Conservation (phyloP, 768 basidiomycete species). For the Lactifluus subvellereus region DNA sequence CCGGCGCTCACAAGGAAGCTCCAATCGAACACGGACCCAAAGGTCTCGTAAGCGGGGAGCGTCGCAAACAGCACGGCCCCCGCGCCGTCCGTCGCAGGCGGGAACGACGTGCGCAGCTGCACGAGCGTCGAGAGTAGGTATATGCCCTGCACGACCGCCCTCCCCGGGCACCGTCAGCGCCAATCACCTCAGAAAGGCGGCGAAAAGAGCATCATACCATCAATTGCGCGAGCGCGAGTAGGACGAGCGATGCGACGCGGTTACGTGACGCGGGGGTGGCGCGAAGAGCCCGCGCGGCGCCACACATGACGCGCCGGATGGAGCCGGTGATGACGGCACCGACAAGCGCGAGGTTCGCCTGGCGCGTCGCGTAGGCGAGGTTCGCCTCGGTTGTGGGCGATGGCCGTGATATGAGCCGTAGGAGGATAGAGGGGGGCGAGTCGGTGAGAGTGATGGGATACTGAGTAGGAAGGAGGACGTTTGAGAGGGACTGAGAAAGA, state of each 20-base stretch:
- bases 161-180: neutral
- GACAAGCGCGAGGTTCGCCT: conserved; percentile 62
- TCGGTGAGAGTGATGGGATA: conserved; percentile 21
- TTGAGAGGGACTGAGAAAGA: conserved; percentile 41
- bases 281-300: conserved; percentile 51
- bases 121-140: conserved; percentile 80
- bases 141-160: conserved; percentile 47
- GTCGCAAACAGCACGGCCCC: conserved; percentile 57
- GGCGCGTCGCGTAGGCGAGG: conserved; percentile 42
- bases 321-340: conserved; percentile 73
- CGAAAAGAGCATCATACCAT: conserved; percentile 48
- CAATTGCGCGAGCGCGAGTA: conserved; percentile 72
- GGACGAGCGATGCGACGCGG: conserved; percentile 68
- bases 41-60: conserved; percentile 67
- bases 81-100: conserved; percentile 42
- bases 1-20: conserved; percentile 59
- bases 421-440: conserved; percentile 36
- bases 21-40: conserved; percentile 70
- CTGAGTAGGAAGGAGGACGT: conserved; percentile 40
- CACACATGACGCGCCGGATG: conserved; percentile 60
- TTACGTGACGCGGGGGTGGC: conserved; percentile 57
- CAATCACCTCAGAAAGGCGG: neutral
- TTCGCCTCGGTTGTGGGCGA: conserved; percentile 26
- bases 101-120: conserved; percentile 77
- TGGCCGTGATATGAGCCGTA: conserved; percentile 32